Evolutionary conservation across 345 rosid species (phyloP).

Genomic region (Bruguiera parviflora): DNA sequence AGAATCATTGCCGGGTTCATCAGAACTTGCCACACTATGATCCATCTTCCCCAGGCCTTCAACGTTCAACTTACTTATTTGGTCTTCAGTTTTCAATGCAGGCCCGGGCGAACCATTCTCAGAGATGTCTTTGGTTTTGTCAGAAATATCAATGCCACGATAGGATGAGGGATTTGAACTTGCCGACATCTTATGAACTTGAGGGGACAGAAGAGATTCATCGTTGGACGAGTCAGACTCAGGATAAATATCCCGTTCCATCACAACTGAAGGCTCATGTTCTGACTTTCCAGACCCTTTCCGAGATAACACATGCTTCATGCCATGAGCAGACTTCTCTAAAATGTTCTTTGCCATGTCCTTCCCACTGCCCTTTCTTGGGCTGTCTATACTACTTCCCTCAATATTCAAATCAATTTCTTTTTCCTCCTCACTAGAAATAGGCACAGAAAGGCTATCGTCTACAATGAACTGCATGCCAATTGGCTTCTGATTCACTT

Average conservation of each 20-base stretch:
- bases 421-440: slow-evolving; percentile 31
- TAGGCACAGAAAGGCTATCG: slow-evolving; percentile 37
- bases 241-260: slow-evolving; percentile 28
- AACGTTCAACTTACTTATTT: slow-evolving; percentile 18
- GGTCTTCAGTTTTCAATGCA: slow-evolving; percentile 19
- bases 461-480: slow-evolving; percentile 51
- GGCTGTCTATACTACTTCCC: slow-evolving; percentile 42
- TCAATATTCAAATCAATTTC: slow-evolving; percentile 37
- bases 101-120: slow-evolving; percentile 26
- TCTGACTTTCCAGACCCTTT: slow-evolving; percentile 53
- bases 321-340: slow-evolving; percentile 48
- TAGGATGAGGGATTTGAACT: slow-evolving; percentile 20
- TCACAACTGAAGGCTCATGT: slow-evolving; percentile 19
- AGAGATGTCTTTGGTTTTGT: slow-evolving; percentile 21
- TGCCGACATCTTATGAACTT: slow-evolving; percentile 23
- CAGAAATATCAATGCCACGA: slow-evolving; percentile 7
- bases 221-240: slow-evolving; percentile 53
- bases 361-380: slow-evolving; percentile 45
- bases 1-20: slow-evolving; percentile 8
- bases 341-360: slow-evolving; percentile 56
- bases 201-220: slow-evolving; percentile 33
- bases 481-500: slow-evolving; percentile 39
- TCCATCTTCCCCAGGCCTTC: slow-evolving; percentile 17
- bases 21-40: slow-evolving; percentile 15
- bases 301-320: slow-evolving; percentile 61